phyloP scores from a whole-genome alignment of 2,329 filamentous ascomycete genomes.

The Sporothrix sp. region DNA sequence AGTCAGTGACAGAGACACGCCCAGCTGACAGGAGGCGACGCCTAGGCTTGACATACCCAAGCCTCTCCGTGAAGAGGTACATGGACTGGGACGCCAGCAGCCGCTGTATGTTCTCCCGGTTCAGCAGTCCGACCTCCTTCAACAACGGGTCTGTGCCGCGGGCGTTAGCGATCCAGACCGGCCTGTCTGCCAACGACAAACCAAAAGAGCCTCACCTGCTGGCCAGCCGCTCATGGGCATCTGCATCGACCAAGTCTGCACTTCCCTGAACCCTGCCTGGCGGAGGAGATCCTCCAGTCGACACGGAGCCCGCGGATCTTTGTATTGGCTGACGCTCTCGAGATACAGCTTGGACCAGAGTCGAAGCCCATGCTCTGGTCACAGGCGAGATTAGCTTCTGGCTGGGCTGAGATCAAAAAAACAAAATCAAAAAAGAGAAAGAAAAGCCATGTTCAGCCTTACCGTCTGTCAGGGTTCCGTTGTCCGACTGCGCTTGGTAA shows the following conservation, averaged over 20 bases:
- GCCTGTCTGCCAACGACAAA: too few relatives aligned
- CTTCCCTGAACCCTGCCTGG: conserved; percentile 55
- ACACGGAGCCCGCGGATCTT: conserved; percentile 56
- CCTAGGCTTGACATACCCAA: conserved; percentile 38
- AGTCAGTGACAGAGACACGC: too few relatives aligned
- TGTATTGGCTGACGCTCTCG: conserved; percentile 49
- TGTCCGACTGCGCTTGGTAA: conserved; percentile 76
- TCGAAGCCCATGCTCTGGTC: conserved; percentile 50
- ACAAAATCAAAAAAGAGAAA: too few relatives aligned
- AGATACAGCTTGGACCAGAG: conserved; percentile 60
- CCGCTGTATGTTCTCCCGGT: conserved; percentile 44
- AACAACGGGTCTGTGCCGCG: conserved; percentile 36
- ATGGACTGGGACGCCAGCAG: conserved; percentile 45
- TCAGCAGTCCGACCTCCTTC: conserved; percentile 42
- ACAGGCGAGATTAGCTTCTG: too few relatives aligned
- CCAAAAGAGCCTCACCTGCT: conserved; percentile 48
- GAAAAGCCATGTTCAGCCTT: too few relatives aligned
- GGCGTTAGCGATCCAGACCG: background rate
- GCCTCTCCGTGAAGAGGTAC: conserved; percentile 45
- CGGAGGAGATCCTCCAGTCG: conserved; percentile 49
- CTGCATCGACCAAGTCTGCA: conserved; percentile 55
- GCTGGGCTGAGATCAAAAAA: too few relatives aligned
- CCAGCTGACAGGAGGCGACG: too few relatives aligned
- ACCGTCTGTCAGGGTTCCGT: conserved; percentile 62
- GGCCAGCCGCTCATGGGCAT: conserved; percentile 63